Conservation (phyloP, 441 rosid genomes). For the Theobroma grandiflorum region DNA sequence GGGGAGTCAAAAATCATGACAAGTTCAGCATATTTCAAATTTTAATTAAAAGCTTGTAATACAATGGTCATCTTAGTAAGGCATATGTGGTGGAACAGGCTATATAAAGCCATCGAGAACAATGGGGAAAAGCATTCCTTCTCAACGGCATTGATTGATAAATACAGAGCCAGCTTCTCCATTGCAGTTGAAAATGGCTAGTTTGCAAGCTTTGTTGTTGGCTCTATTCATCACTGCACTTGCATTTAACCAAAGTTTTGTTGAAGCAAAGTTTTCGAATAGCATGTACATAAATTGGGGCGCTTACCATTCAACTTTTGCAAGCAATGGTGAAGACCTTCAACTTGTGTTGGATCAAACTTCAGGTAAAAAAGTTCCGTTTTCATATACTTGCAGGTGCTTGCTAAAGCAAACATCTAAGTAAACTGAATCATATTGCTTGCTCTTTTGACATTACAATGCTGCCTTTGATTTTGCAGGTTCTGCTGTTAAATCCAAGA, state of each 20-base stretch:
- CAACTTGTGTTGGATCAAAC: slow-evolving; percentile 70
- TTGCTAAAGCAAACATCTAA: background rate
- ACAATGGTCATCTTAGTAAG: slow-evolving; percentile 15
- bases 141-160: slow-evolving; percentile 1
- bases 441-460: background rate
- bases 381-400: background rate
- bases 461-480: slow-evolving; percentile 34
- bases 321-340: slow-evolving; percentile 51
- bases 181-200: slow-evolving; percentile 46
- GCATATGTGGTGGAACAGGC: slow-evolving; percentile 17
- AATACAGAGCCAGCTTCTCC: background rate
- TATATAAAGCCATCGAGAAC: slow-evolving; percentile 28
- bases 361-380: slow-evolving; percentile 46
- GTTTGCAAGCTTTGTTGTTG: slow-evolving; percentile 31
- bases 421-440: background rate
- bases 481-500: slow-evolving; percentile 56
- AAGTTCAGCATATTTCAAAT: slow-evolving; percentile 4
- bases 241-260: slow-evolving; percentile 43
- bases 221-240: slow-evolving; percentile 43
- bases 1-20: background rate
- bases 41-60: background rate
- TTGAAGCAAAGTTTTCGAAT: slow-evolving; percentile 56
- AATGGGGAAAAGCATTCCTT: slow-evolving; percentile 13
- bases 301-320: slow-evolving; percentile 45
- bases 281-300: slow-evolving; percentile 80